Evolutionary conservation across 306 rosid species (phyloP), one percentile per base, ranked within the genome.

Genomic region (Corylus avellana): DNA sequence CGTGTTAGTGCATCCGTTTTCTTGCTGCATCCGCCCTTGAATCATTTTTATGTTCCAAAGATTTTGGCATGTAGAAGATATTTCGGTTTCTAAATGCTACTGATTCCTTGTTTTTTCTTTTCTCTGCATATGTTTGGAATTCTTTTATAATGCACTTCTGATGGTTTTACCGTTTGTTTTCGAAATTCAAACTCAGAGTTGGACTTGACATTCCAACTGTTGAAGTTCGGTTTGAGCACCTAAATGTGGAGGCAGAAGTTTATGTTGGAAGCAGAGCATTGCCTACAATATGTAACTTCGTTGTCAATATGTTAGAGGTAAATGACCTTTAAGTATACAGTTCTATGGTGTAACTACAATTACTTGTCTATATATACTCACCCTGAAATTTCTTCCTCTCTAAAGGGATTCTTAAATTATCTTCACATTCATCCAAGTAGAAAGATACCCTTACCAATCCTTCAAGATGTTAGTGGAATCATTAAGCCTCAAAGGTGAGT

Each of bases 161-260:
- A 25, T 63, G 42, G 70, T 32, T 63, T 62, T 13, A 35, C n/a
- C 14, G 1, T 67, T 35, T 35, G 25, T 17, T 66, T 1, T 66
- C 1, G 14, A 66, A 59, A 66, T 42, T 39, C 48, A 39, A 29
- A 37, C 20, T 9, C 74, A 92, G 97, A 76, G 93, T 92, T 86
- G 93, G 92, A 70, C 81, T 92, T 57, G 85, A 85, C 7, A 78
- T 90, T 55, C 95, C 95, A 27, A 89, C 93, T 55, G 79, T 89
- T 77, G 97, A 92, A 85, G 91, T 90, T 63, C 87, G 92, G 78
- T 92, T 74, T 80, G 91, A 92, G 89, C 86, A 92, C 78, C 49
- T 92, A 56, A 86, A 74, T 63, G 78, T 90, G 51, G 95, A 87
- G 62, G 93, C 95, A 77, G 91, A 90, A 78, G 88, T 85, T 79